A percentile compares a stretch with the other conserved stretches of the same genome.
Evolutionary conservation across 139 green algal species (phyloP).

Genomic region (Pseudopediastrum boryanum): DNA sequence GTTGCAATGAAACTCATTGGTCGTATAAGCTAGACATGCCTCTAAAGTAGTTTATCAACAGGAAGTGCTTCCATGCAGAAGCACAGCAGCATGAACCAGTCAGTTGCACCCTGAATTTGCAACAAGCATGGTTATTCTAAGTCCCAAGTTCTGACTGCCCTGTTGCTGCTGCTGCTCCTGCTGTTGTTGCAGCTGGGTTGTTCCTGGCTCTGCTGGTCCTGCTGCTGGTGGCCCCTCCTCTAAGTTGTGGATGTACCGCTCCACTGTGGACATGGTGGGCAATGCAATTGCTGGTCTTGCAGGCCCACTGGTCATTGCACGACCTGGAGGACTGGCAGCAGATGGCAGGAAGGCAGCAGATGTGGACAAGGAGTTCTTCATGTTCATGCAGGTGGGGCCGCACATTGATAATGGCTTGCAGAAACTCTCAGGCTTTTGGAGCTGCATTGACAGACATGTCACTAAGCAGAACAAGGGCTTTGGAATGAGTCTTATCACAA

Average conservation of each 20-base stretch:
- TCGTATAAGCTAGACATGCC: too few relatives aligned
- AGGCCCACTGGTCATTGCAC: slow-evolving; percentile 40
- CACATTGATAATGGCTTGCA: too few relatives aligned
- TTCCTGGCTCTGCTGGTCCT: slow-evolving; percentile 43
- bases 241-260: slow-evolving; percentile 46
- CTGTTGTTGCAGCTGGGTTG: slow-evolving; percentile 28
- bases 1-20: too few relatives aligned
- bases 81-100: too few relatives aligned
- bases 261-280: slow-evolving; percentile 30
- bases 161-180: not conserved
- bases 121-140: too few relatives aligned
- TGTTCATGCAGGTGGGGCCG: slow-evolving; percentile 38
- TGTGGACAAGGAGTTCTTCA: slow-evolving; percentile 48
- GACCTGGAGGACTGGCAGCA: not conserved
- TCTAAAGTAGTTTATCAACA: too few relatives aligned
- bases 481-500: too few relatives aligned
- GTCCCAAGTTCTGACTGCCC: too few relatives aligned
- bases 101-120: too few relatives aligned
- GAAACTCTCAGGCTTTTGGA: too few relatives aligned
- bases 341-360: slow-evolving; percentile 16
- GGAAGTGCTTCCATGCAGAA: too few relatives aligned
- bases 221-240: slow-evolving; percentile 12
- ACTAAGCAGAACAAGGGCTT: not conserved
- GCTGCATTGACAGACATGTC: not conserved
- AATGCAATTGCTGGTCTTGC: slow-evolving; percentile 48